These are phyloP conservation scores for Fusarium tupiense DNA, from an alignment of 2,329 filamentous ascomycete species.

Conservation along the genomic window DNA sequence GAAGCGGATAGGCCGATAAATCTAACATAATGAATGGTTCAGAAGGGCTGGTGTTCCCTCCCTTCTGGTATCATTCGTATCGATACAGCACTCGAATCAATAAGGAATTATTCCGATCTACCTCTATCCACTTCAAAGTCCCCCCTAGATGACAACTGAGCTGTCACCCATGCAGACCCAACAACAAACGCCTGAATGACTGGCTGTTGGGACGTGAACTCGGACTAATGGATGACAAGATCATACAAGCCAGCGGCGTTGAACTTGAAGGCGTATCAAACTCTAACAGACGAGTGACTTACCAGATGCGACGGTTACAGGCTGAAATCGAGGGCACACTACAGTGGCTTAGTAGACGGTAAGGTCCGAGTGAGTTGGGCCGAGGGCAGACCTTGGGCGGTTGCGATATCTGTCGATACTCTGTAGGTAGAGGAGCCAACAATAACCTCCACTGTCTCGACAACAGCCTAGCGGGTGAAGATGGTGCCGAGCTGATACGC, in stretches of 20 bases:
- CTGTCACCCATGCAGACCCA: not conserved
- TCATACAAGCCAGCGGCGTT: slow-evolving; percentile 22
- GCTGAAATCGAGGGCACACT: slow-evolving; percentile 18
- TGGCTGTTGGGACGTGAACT: slow-evolving; percentile 11
- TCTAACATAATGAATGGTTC: not conserved
- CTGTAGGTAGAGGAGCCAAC: not conserved
- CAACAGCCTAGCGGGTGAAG: slow-evolving; percentile 1
- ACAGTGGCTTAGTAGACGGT: slow-evolving; percentile 37
- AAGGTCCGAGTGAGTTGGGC: slow-evolving; percentile 39
- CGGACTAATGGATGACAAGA: slow-evolving; percentile 21
- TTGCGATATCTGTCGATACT: not conserved
- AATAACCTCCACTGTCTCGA: not conserved
- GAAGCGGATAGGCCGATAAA: not conserved
- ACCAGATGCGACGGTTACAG: slow-evolving; percentile 26
- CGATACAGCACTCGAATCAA: not conserved
- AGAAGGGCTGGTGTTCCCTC: not conserved
- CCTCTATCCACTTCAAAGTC: not conserved
- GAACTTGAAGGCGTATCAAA: slow-evolving; percentile 30
- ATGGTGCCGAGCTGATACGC: not conserved
- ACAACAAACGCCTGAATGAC: not conserved
- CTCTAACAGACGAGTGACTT: slow-evolving; percentile 26
- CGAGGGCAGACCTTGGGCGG: slow-evolving; percentile 14
- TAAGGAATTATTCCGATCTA: not conserved
- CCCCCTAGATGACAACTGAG: not conserved
- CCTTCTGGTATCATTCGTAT: not conserved